These are phyloP conservation scores for Ascochyta rabiei DNA, from an alignment of 2,329 filamentous ascomycete genomes.

Conservation along the genomic window DNA sequence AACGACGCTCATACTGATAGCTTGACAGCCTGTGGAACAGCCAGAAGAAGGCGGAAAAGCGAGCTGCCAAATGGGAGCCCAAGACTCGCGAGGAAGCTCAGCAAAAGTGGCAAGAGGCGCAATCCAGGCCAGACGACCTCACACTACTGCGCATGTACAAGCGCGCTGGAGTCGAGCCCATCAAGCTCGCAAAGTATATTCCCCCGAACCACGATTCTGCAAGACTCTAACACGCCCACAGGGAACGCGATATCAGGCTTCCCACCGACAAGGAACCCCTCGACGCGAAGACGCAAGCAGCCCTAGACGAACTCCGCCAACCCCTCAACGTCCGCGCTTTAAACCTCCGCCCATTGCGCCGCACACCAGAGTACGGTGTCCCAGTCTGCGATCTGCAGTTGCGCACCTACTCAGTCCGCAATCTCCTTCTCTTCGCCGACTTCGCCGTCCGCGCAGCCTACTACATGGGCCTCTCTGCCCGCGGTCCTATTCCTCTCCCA, in stretches of 20 bases:
- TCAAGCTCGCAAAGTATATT: slow-evolving; percentile 44
- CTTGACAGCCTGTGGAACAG: slow-evolving; percentile 32
- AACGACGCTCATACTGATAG: slow-evolving; percentile 18
- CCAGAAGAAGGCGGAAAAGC: slow-evolving; percentile 29
- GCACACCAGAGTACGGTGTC: slow-evolving; percentile 74
- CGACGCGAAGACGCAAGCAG: slow-evolving; percentile 36
- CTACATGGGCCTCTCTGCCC: slow-evolving; percentile 85
- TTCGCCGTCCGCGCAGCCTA: slow-evolving; percentile 95
- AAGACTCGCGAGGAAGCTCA: slow-evolving; percentile 39
- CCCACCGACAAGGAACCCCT: slow-evolving; percentile 39
- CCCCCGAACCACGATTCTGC: too few species aligned
- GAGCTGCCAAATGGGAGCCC: slow-evolving; percentile 31
- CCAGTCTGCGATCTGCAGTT: slow-evolving; percentile 91
- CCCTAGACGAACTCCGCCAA: slow-evolving; percentile 41
- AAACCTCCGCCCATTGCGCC: slow-evolving; percentile 83
- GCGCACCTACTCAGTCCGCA: slow-evolving; percentile 86
- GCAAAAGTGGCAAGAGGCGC: slow-evolving; percentile 37
- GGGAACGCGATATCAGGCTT: slow-evolving; percentile 40
- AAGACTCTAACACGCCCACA: slow-evolving; percentile 11
- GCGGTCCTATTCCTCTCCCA: slow-evolving; percentile 84
- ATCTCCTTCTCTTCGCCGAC: slow-evolving; percentile 92
- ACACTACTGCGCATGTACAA: slow-evolving; percentile 42
- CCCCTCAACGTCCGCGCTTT: slow-evolving; percentile 84
- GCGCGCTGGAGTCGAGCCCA: slow-evolving; percentile 39
- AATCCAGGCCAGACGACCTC: slow-evolving; percentile 39